Base-by-base conservation (phyloP, 352 stramenopile species). In the Phytophthora crassamura region DNA sequence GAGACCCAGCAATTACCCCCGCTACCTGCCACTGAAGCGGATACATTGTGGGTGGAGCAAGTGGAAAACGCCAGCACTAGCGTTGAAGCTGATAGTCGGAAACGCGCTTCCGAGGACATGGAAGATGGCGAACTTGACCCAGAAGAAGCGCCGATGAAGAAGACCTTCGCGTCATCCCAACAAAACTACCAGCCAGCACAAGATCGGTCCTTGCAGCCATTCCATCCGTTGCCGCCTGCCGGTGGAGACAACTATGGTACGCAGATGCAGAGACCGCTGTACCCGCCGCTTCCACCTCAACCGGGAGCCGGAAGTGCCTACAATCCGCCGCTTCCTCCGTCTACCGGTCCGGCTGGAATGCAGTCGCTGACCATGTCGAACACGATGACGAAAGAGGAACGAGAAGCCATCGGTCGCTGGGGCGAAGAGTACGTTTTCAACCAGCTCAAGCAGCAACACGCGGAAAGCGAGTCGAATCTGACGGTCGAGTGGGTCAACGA, bases 371-470 rank as follows among this genome's bases (percentile, higher is more conserved):
- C 66, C 2, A 20, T 84, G 15, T 65, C 63, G 12, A 91, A 91
- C 67, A 74, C 71, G 7, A 87, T 94, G 75, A 90, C 72, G 7
- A 85, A 93, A 41, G 81, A 91, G 46, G 86, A 93, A 43, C 81
- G 84, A 56, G 59, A 77, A 40, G 88, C 81, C 33, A 91, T 94
- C 54, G 88, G 88, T n/a, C 84, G 88, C 8, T 93, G 84, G 81
- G 86, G 88, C 34, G 88, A 96, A 53, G 75, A 89, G 42, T 93
- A 93, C 60, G 88, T 96, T 7, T 94, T 80, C 48, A 74, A 93
- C 45, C 84, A 94, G 59, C 59, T 95, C 14, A 61, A 70, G 20
- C 71, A 78, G 28, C 72, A 75, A 32, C 75, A 90, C 45, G 70
- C 69, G 9, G 71, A 69, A 0, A 62, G 25, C 1, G 74, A 80